Base-by-base conservation (phyloP, 2,329 filamentous ascomycete species). In the Onygena corvina region DNA sequence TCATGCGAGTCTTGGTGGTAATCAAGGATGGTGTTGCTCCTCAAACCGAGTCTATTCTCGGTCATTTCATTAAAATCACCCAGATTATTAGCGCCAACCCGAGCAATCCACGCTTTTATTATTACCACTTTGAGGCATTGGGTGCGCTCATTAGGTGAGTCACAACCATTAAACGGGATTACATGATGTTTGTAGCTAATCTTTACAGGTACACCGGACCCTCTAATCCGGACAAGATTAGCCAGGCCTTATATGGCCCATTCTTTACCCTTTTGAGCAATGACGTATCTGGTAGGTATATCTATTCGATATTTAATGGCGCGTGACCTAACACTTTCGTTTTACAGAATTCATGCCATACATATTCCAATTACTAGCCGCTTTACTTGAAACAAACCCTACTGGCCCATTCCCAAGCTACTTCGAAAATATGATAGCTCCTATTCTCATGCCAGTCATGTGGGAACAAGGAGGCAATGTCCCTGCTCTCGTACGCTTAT, bases 61-160 rank as follows among this genome's bases (percentile, higher is more conserved):
- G 79, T 47, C 88, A 93, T 64, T 77, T 98, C 52, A 80, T 94
- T 61, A 83, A 77, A 53, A 95, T 98, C 59, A 94, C 89, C 45
- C 84, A 84, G 60, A 82, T 94, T 57, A 96, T 96, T 67, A 84
- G 88, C 62, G 79, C 84, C 58, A 98, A 98, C 66, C 92, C 92
- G 0, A 95, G 89, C 71, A 98, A 98, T 67, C 92, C 92, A 1
- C 80, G 87, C 9, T 98, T 98, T 71, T 95, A 95, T 70, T 98
- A 98, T 72, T 98, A 90, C 67, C 87, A 94, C 64, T 98, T 98
- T 55, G 92, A 98, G 70, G 86, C 87, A 2, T 72, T 98, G 40
- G 92, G 92, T 29, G 90, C 92, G 12, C 75, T 98, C 44, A 85
- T 96, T 50, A 80, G 82, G 63, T 79, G 64, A 57, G 67, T 58